A percentile compares a stretch with the other conserved stretches of the same genome.
Conservation (phyloP, 768 basidiomycete genomes). For the Naganishia vaughanmartiniae region DNA sequence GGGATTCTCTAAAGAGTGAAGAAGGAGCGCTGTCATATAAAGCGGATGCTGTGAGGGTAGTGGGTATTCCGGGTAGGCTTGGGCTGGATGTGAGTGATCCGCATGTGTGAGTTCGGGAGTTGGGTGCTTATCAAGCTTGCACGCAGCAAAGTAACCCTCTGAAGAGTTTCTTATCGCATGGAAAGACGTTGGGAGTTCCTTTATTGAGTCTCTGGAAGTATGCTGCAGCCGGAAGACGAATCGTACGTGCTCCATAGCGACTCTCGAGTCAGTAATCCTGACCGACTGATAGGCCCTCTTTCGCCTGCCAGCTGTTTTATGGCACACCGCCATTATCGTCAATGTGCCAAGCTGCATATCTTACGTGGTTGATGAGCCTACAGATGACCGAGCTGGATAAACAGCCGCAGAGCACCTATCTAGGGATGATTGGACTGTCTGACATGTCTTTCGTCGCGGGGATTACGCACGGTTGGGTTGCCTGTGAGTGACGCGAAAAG, state of each 20-base stretch:
- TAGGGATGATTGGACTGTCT: constrained; percentile 49
- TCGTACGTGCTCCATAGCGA: constrained; percentile 44
- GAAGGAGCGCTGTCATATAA: neutral
- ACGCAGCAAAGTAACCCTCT: constrained; percentile 40
- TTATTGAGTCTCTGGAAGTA: constrained; percentile 45
- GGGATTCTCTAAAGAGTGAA: constrained; percentile 1
- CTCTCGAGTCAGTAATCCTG: too few relatives aligned
- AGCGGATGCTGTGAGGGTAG: neutral
- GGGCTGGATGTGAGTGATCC: neutral
- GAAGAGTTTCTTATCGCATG: constrained; percentile 38
- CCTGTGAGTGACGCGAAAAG: constrained; percentile 38
- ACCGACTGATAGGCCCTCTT: neutral
- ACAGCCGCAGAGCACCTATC: constrained; percentile 1
- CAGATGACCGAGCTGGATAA: constrained; percentile 20
- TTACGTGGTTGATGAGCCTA: constrained; percentile 41
- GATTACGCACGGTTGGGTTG: constrained; percentile 45
- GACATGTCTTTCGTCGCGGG: constrained; percentile 39
- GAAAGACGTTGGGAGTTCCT: constrained; percentile 41
- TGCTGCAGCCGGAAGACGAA: constrained; percentile 39
- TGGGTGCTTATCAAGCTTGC: neutral
- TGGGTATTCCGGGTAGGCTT: neutral
- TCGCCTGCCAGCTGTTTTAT: constrained; percentile 42
- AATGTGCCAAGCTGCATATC: constrained; percentile 45
- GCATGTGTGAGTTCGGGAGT: neutral
- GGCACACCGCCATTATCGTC: constrained; percentile 45